Conservation (phyloP, 2,329 filamentous ascomycete species). For the Trichoderma sp. region DNA sequence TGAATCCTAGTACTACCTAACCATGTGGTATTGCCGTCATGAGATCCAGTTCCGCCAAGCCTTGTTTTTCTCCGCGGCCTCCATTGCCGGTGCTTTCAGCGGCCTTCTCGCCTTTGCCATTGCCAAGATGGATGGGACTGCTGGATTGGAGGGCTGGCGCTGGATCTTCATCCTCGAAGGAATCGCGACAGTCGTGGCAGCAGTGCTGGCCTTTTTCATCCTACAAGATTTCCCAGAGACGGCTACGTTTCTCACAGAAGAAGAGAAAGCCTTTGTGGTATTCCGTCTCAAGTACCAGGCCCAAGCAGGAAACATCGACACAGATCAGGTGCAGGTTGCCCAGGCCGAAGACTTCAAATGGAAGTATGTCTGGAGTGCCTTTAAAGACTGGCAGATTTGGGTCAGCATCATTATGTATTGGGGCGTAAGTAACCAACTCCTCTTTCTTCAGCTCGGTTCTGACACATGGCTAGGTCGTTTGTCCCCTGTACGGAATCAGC, state of each 20-base stretch:
- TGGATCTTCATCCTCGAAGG: conserved; percentile 73
- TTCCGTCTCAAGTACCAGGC: conserved; percentile 70
- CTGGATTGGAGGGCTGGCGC: conserved; percentile 59
- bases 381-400: conserved; percentile 81
- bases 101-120: conserved; percentile 72
- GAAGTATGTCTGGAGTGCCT: conserved; percentile 70
- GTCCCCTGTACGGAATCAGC: conserved; percentile 58
- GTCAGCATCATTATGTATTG: conserved; percentile 63
- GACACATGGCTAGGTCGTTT: conserved; percentile 46
- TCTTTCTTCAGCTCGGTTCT: neutral
- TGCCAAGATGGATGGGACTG: conserved; percentile 67
- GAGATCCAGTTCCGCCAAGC: conserved; percentile 62
- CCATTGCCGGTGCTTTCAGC: conserved; percentile 75
- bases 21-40: conserved; percentile 61
- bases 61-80: conserved; percentile 81
- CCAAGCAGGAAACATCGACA: conserved; percentile 31
- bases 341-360: conserved; percentile 75
- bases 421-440: conserved; percentile 51
- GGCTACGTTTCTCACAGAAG: conserved; percentile 69
- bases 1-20: conserved; percentile 50
- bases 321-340: conserved; percentile 45
- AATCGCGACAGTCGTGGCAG: conserved; percentile 67
- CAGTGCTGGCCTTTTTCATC: conserved; percentile 66
- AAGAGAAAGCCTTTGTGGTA: conserved; percentile 71
- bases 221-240: conserved; percentile 82